These are phyloP conservation scores for Microsporum canis DNA, from an alignment of 2,329 filamentous ascomycete species.

Conservation along the genomic window DNA sequence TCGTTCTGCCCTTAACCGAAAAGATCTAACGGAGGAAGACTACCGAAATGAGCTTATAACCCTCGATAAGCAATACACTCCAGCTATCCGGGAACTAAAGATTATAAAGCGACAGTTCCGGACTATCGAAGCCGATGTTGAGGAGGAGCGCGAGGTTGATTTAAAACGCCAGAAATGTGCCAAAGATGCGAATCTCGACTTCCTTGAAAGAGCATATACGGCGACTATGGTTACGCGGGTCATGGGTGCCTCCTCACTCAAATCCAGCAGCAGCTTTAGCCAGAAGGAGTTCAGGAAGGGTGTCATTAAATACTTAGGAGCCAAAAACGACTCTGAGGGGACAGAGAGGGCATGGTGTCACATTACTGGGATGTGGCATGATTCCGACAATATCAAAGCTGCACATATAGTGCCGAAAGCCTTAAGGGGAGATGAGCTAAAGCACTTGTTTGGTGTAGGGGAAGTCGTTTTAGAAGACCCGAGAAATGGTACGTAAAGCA, in stretches of 20 bases:
- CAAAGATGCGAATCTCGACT: background rate
- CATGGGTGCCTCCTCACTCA: background rate
- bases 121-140: slow-evolving; percentile 2
- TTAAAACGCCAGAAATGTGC: background rate
- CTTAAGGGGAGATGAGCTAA: background rate
- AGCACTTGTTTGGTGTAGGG: background rate
- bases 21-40: background rate
- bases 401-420: slow-evolving; percentile 15
- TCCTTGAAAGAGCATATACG: background rate
- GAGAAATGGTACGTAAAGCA: background rate
- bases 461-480: background rate
- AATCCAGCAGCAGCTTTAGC: background rate
- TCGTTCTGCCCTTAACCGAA: too few relatives aligned
- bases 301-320: background rate
- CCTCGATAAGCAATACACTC: too few relatives aligned
- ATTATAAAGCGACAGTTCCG: background rate
- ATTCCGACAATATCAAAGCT: slow-evolving; percentile 6
- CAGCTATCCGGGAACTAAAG: background rate
- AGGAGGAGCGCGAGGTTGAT: background rate
- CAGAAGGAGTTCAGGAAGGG: background rate
- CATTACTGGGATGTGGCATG: slow-evolving; percentile 6
- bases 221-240: background rate
- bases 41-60: background rate
- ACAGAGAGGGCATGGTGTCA: slow-evolving; percentile 2
- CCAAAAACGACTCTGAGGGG: background rate